Conservation (phyloP, 306 rosid genomes). For the Hippophae rhamnoides region DNA sequence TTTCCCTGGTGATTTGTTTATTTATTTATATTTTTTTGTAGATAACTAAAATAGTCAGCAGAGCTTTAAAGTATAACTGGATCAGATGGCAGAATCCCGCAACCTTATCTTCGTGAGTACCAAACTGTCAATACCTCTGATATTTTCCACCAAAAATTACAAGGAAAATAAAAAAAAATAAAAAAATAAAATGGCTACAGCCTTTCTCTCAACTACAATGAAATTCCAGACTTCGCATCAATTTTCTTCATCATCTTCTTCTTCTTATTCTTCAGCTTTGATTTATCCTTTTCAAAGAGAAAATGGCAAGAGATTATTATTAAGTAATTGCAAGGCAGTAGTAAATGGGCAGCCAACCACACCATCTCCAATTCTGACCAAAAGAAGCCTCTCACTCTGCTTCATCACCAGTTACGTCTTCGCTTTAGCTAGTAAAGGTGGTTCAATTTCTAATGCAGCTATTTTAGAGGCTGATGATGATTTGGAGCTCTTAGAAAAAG, state of each 20-base stretch:
- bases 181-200: conserved; percentile 42
- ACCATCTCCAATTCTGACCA: conserved; percentile 32
- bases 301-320: conserved; percentile 25
- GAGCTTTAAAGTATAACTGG: conserved; percentile 29
- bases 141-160: conserved; percentile 28
- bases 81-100: conserved; percentile 49
- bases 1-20: too few relatives aligned
- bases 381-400: conserved; percentile 48
- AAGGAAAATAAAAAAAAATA: conserved; percentile 9
- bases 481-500: conserved; percentile 73
- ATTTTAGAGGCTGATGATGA: conserved; percentile 96
- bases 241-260: conserved; percentile 32
- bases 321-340: conserved; percentile 37
- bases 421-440: conserved; percentile 36
- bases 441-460: conserved; percentile 55
- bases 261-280: conserved; percentile 18
- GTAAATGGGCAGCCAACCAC: conserved; percentile 9
- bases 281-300: conserved; percentile 19
- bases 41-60: conserved; percentile 14
- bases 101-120: conserved; percentile 61
- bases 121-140: conserved; percentile 28
- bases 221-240: conserved; percentile 25
- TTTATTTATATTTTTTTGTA: too few relatives aligned
- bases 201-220: conserved; percentile 59
- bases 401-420: conserved; percentile 42